Evolutionary conservation across 2,329 filamentous ascomycete genomes (phyloP), one percentile per base, ranked within the genome.

Genomic region (Ilyonectria sp.): DNA sequence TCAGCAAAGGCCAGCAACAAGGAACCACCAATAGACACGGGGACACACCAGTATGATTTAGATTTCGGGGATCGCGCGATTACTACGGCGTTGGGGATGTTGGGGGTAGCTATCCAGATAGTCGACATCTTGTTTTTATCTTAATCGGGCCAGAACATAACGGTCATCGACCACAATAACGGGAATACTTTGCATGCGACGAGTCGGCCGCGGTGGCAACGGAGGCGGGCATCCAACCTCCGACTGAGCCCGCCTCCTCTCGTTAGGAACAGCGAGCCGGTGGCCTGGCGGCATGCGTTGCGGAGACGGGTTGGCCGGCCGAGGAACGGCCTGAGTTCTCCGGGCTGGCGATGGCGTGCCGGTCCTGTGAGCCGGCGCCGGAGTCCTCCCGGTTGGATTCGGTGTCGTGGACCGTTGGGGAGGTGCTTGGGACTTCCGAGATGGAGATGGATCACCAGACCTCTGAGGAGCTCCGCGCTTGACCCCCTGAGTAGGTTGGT

Each of bases 101-200:
- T 59, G 53, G 64, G 71, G 66, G 54, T 69, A 43, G 54, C 59
- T 63, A 64, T 57, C 47, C 57, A 63, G 59, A 60, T 62, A 63
- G 63, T 60, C 60, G 60, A 50, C 33, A 46, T 56, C 17, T 15
- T 15, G 6, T 40, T 67, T 75, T 75, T 65, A 75, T 72, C 58
- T 69, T 57, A 70, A 70, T 56, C 69, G 69, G 50, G 65, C 54
- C 68, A 73, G 60, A 61, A 66, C 60, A 57, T 68, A 64, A 54
- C 60, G 69, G 57, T 78, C 76, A 63, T 79, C 72, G 47, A 78
- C 71, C 11, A 78, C 70, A 35, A 80, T 76, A 26, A 78, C 68
- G 4, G 78, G 76, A 65, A 77, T 73, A 33, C 77, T 78, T 15
- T 64, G 71, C 60, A 70, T 65, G 23, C 74, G 72, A 65, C 68